Evolutionary conservation across 2,329 filamentous ascomycete species (phyloP).

Genomic region (Boeremia exigua): DNA sequence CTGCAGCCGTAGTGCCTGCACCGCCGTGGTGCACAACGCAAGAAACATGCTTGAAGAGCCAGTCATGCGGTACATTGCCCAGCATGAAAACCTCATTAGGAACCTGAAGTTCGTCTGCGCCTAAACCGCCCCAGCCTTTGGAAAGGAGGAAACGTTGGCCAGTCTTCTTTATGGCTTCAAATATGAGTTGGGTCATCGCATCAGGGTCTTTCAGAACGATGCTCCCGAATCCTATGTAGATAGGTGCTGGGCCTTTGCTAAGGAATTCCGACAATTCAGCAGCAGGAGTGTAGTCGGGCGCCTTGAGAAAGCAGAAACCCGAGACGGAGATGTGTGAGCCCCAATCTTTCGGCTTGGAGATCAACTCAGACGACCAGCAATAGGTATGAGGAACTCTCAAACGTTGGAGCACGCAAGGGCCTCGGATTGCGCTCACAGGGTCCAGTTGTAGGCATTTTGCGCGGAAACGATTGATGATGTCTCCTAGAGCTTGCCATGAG

Average conservation of each 20-base stretch:
- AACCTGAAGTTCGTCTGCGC: constrained; percentile 67
- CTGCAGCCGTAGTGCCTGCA: constrained; percentile 85
- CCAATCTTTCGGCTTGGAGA: constrained; percentile 57
- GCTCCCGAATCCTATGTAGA: constrained; percentile 52
- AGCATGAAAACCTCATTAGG: constrained; percentile 82
- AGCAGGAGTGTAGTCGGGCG: constrained; percentile 48
- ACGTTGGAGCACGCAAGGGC: constrained; percentile 77
- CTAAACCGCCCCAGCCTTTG: constrained; percentile 87
- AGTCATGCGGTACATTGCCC: constrained; percentile 86
- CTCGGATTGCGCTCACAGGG: constrained; percentile 79
- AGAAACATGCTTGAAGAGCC: constrained; percentile 82
- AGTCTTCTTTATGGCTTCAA: constrained; percentile 55
- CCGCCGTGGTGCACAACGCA: constrained; percentile 88
- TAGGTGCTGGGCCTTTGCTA: constrained; percentile 47
- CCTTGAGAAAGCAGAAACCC: constrained; percentile 51
- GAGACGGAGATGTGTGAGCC: constrained; percentile 49
- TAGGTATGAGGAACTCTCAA: constrained; percentile 86
- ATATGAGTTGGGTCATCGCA: constrained; percentile 50
- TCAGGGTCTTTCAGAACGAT: constrained; percentile 53
- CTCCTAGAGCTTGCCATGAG: constrained; percentile 90
- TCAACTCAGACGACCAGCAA: constrained; percentile 66
- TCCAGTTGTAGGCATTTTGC: constrained; percentile 77
- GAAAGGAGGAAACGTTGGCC: constrained; percentile 82
- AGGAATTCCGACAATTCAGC: constrained; percentile 48
- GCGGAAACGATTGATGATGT: constrained; percentile 88